These are phyloP conservation scores for Plantago major DNA, from an alignment of 257 asterid species.

Conservation along the genomic window DNA sequence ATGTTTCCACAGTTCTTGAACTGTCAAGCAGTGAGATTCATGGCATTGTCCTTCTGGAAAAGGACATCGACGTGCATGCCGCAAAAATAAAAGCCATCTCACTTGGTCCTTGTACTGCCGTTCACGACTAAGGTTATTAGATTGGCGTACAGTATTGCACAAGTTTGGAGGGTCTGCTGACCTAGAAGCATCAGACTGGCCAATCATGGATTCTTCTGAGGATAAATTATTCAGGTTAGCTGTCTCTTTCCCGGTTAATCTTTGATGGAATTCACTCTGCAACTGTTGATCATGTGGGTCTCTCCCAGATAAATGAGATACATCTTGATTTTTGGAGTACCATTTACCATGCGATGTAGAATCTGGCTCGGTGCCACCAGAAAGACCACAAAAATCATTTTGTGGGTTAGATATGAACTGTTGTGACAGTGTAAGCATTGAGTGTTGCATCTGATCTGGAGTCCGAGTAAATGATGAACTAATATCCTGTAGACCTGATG, in stretches of 20 bases:
- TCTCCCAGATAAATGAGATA: constrained; percentile 40
- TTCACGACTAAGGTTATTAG: constrained; percentile 49
- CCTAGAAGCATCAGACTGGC: constrained; percentile 45
- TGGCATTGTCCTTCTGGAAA: constrained; percentile 81
- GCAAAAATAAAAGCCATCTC: constrained; percentile 79
- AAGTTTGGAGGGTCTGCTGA: constrained; percentile 42
- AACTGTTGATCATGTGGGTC: constrained; percentile 36
- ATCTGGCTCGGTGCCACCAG: constrained; percentile 48
- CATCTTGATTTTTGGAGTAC: constrained; percentile 55
- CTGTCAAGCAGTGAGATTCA: constrained; percentile 53
- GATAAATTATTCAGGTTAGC: constrained; percentile 65
- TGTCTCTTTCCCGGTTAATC: constrained; percentile 52
- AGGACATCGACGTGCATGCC: constrained; percentile 86
- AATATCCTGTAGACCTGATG: constrained; percentile 41
- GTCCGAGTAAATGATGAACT: constrained; percentile 42
- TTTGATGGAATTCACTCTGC: constrained; percentile 55
- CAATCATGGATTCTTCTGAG: constrained; percentile 57
- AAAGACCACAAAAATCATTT: constrained; percentile 46
- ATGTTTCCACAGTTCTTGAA: constrained; percentile 71
- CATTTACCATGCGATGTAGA: constrained; percentile 42
- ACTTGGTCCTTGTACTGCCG: constrained; percentile 58
- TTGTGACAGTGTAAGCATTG: constrained; percentile 48
- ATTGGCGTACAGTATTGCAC: constrained; percentile 33
- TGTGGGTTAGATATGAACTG: constrained; percentile 44
- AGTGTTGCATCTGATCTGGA: constrained; percentile 55